Evolutionary conservation across 139 green algal genomes (phyloP).

Genomic region (Picocystis salinarum): DNA sequence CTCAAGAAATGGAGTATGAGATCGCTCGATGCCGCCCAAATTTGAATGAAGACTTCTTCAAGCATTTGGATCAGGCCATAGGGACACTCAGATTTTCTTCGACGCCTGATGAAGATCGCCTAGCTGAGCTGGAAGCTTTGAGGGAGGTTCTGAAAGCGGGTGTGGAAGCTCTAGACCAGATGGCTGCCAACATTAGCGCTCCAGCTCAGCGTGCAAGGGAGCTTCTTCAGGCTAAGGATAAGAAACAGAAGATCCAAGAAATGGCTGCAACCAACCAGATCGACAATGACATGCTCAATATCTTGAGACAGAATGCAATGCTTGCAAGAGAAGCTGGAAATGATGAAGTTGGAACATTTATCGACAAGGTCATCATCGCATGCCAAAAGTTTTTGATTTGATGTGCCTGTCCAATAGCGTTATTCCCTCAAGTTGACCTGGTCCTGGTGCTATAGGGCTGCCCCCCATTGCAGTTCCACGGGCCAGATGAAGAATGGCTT

Average conservation of each 20-base stretch:
- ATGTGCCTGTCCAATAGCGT: no score
- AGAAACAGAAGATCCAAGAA: constrained; percentile 55
- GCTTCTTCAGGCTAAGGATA: constrained; percentile 50
- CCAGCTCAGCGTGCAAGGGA: constrained; percentile 41
- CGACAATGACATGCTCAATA: constrained; percentile 43
- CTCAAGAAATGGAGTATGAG: constrained; percentile 73
- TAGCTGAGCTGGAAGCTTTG: constrained; percentile 69
- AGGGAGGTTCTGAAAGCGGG: constrained; percentile 42
- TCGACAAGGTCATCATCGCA: no score
- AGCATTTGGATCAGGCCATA: constrained; percentile 20
- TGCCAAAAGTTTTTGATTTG: no score
- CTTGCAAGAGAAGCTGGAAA: no score
- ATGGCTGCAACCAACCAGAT: constrained; percentile 62
- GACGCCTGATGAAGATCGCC: constrained; percentile 26
- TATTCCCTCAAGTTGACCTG: no score
- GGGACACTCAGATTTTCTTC: constrained; percentile 26
- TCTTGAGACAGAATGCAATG: constrained; percentile 68
- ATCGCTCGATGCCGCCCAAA: constrained; percentile 37
- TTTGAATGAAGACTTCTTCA: constrained; percentile 31
- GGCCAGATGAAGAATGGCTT: no score
- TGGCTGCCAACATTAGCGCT: constrained; percentile 17
- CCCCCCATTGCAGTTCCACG: no score
- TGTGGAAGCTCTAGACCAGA: constrained; percentile 38
- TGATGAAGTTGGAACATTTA: no score
- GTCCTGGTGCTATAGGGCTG: no score